A percentile compares a stretch with the other conserved stretches of the same genome.
Evolutionary conservation across 768 basidiomycete species (phyloP).

Genomic region (Pleurotus pulmonarius): DNA sequence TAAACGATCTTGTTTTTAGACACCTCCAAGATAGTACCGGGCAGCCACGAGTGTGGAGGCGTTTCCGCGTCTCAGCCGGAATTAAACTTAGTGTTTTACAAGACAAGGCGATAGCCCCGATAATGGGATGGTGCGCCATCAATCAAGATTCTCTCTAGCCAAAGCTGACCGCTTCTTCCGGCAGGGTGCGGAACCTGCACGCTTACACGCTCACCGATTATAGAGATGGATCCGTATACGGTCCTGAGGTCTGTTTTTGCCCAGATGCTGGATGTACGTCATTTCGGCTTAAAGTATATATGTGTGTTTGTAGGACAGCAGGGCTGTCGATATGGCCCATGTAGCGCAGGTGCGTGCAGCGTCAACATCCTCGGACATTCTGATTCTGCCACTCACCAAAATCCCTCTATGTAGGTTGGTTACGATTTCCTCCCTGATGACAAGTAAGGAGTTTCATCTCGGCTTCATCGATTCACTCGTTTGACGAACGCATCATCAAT

Average conservation of each 20-base stretch:
- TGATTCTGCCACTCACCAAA: background rate
- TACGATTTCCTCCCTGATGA: conserved; percentile 25
- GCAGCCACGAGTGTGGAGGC: conserved; percentile 23
- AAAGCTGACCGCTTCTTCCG: background rate
- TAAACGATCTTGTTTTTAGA: background rate
- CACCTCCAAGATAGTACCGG: conserved; percentile 12
- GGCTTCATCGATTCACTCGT: background rate
- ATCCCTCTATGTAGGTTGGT: conserved; percentile 16
- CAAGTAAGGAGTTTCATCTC: conserved; percentile 13
- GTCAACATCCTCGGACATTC: background rate
- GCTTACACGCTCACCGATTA: conserved; percentile 28
- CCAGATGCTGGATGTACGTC: background rate
- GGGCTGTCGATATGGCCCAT: conserved; percentile 17
- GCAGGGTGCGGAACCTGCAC: conserved; percentile 27
- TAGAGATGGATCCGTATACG: conserved; percentile 26
- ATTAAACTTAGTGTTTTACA: conserved; percentile 28
- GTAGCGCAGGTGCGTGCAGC: conserved; percentile 12
- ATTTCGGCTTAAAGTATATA: background rate
- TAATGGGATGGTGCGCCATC: conserved; percentile 26
- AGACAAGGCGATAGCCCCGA: conserved; percentile 29
- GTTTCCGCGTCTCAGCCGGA: conserved; percentile 28
- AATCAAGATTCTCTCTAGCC: background rate
- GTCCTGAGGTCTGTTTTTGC: conserved; percentile 21
- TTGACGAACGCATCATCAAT: background rate
- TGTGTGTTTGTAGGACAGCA: conserved; percentile 5